These are phyloP conservation scores for Eucalyptus tenuipes DNA, from an alignment of 345 rosid genomes.

Conservation along the genomic window DNA sequence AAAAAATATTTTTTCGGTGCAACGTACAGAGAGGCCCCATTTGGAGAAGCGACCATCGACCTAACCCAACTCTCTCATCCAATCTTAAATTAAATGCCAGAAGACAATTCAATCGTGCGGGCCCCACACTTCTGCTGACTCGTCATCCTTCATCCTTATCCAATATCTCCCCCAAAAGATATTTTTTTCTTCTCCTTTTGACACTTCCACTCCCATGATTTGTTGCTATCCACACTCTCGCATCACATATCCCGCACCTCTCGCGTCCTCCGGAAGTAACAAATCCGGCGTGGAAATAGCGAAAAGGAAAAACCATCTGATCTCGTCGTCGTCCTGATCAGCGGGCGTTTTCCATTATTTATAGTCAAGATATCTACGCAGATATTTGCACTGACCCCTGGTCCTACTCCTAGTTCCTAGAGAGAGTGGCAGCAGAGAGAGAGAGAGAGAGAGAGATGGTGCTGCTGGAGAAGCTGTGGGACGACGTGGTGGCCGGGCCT, in stretches of 20 bases:
- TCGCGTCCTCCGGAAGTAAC: not conserved
- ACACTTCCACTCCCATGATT: not conserved
- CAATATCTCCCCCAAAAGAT: not conserved
- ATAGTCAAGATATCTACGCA: not conserved
- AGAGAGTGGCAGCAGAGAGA: not conserved
- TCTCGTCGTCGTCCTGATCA: not conserved
- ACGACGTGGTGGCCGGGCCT: conserved; percentile 83
- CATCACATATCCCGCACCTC: rapidly evolving
- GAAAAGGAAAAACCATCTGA: not conserved
- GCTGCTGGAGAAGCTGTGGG: conserved; percentile 73
- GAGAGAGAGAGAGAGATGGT: conserved; percentile 4
- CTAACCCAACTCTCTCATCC: not conserved
- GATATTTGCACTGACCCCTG: not conserved
- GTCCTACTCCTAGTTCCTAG: not conserved
- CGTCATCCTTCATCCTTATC: not conserved
- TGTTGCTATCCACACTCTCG: not conserved
- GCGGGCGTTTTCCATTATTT: not conserved
- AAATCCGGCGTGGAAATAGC: not conserved
- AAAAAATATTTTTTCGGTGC: not conserved
- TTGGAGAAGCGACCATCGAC: not conserved
- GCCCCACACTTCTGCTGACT: not conserved
- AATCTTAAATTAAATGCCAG: not conserved
- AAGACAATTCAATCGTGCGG: not conserved
- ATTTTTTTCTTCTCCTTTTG: not conserved
- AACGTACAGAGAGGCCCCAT: not conserved